phyloP scores from a whole-genome alignment of 345 rosid species.

The Lagerstroemia speciosa region DNA sequence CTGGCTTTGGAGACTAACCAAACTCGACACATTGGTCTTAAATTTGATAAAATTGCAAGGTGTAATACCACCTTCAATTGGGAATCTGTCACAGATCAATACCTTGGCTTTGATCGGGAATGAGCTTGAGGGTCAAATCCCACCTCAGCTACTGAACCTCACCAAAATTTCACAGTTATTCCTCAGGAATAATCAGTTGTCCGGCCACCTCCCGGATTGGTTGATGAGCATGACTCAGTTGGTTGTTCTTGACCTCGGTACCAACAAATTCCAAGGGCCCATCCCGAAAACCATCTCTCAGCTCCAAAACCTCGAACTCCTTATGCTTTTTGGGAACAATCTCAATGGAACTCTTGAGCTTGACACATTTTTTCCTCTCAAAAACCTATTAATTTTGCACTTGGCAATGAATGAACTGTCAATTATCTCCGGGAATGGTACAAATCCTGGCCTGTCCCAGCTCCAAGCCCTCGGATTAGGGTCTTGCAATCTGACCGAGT shows the following conservation, averaged over 20 bases:
- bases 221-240: constrained; percentile 3
- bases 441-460: not conserved
- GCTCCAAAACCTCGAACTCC: not conserved
- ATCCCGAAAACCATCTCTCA: not conserved
- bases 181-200: not conserved
- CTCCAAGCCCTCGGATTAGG: not conserved
- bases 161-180: not conserved
- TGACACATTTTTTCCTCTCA: not conserved
- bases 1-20: not conserved
- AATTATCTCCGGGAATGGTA: not conserved
- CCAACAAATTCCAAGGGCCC: not conserved
- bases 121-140: constrained; percentile 7
- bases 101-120: not conserved
- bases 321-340: not conserved
- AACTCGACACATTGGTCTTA: not conserved
- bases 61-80: constrained; percentile 7
- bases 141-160: not conserved
- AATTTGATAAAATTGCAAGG: not conserved
- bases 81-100: constrained; percentile 11
- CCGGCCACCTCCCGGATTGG: not conserved
- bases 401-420: not conserved
- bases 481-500: constrained; percentile 13
- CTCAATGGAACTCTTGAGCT: not conserved
- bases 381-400: not conserved
- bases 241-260: accelerated